Conservation (phyloP, 768 basidiomycete species). For the Hortiboletus flavorubellus region DNA sequence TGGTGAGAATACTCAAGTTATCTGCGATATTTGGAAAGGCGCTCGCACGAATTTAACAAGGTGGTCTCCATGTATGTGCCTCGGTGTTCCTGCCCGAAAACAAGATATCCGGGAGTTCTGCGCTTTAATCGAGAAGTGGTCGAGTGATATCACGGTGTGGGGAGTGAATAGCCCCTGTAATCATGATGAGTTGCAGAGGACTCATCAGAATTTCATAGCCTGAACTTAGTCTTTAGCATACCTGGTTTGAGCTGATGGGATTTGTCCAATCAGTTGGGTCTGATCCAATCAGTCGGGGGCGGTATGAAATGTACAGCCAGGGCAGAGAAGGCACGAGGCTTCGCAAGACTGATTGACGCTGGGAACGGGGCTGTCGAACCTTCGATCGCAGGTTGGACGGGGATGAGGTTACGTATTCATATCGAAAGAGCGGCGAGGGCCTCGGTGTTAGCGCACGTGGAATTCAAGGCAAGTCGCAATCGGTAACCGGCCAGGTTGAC, state of each 20-base stretch:
- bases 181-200: slow-evolving; percentile 6
- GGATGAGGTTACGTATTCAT: neutral
- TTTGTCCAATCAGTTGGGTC: slow-evolving; percentile 4
- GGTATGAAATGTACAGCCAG: slow-evolving; percentile 1
- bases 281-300: slow-evolving; percentile 16
- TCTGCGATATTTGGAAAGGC: neutral
- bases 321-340: neutral
- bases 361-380: neutral
- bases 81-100: slow-evolving; percentile 2
- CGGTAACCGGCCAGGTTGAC: neutral
- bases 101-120: neutral
- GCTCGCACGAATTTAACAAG: neutral
- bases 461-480: neutral
- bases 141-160: neutral
- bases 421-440: neutral
- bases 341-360: slow-evolving; percentile 4
- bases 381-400: slow-evolving; percentile 1
- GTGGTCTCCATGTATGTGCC: neutral
- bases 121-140: neutral
- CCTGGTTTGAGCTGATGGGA: slow-evolving; percentile 2
- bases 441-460: neutral
- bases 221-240: slow-evolving; percentile 1
- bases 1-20: slow-evolving; percentile 7
- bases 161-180: slow-evolving; percentile 3
- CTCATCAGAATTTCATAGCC: slow-evolving; percentile 6